Percentiles rank a stretch among this genome's conserved stretches.
phyloP scores from a whole-genome alignment of 2,329 filamentous ascomycete species.

The Stylonectria norvegica region DNA sequence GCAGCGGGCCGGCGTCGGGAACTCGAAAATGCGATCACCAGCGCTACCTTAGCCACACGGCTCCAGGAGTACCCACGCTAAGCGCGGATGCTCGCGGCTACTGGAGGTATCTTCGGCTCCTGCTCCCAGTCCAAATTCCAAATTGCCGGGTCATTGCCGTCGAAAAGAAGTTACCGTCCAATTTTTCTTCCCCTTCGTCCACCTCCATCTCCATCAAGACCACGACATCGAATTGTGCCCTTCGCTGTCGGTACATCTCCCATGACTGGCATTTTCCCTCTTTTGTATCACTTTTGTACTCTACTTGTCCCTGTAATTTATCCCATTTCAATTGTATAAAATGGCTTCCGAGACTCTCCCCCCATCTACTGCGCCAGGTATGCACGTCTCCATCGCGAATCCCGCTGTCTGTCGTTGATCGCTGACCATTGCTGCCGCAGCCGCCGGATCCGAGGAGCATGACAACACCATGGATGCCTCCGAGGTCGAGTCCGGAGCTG shows the following conservation, averaged over 20 bases:
- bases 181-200: conserved; percentile 17
- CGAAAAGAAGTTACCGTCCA: conserved; percentile 1
- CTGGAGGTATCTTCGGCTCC: not conserved
- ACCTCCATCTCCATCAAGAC: conserved; percentile 17
- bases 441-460: conserved; percentile 21
- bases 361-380: conserved; percentile 27
- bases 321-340: conserved; percentile 14
- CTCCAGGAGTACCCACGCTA: conserved; percentile 1
- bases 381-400: conserved; percentile 4
- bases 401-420: conserved; percentile 1
- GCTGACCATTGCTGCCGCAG: conserved; percentile 14
- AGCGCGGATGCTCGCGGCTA: not conserved
- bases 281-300: conserved; percentile 16
- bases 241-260: conserved; percentile 23
- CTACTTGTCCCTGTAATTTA: conserved; percentile 10
- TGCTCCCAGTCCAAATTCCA: too few relatives aligned
- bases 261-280: conserved; percentile 25
- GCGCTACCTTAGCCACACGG: too few relatives aligned
- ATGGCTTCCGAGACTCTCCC: conserved; percentile 34
- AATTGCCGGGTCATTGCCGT: conserved; percentile 2
- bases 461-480: conserved; percentile 25
- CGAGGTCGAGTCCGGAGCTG: conserved; percentile 30
- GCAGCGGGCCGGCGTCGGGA: not conserved
- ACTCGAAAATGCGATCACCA: too few relatives aligned
- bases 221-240: conserved; percentile 21